A percentile compares a stretch with the other conserved stretches of the same genome.
Conservation (phyloP, 768 basidiomycete genomes). For the Leccinum fibrillosum region DNA sequence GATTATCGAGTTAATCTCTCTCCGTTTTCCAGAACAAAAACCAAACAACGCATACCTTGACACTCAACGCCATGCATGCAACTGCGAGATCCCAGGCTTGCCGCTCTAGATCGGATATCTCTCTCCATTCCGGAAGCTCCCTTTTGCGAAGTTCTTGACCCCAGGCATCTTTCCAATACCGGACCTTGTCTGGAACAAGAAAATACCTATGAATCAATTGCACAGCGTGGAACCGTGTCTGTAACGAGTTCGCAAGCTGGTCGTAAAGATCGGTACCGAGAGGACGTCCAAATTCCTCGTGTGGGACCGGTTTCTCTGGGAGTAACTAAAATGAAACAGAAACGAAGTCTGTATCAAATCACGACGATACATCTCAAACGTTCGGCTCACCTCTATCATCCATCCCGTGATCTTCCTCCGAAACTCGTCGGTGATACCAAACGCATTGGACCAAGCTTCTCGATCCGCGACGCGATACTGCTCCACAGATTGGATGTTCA, state of each 20-base stretch:
- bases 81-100: conserved; percentile 58
- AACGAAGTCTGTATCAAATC: background rate
- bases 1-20: background rate
- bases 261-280: conserved; percentile 37
- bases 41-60: conserved; percentile 44
- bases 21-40: background rate
- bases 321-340: conserved; percentile 1
- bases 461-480: background rate
- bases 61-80: conserved; percentile 55
- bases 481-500: background rate
- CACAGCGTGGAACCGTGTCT: conserved; percentile 65
- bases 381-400: conserved; percentile 41
- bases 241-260: conserved; percentile 49
- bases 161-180: conserved; percentile 10
- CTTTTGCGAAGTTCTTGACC: background rate
- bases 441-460: conserved; percentile 15
- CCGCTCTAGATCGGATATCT: conserved; percentile 19
- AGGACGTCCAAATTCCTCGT: background rate
- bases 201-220: conserved; percentile 61
- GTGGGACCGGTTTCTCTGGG: conserved; percentile 1
- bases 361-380: background rate
- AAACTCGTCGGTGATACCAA: conserved; percentile 34
- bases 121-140: background rate
- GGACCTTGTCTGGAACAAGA: conserved; percentile 30
- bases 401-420: conserved; percentile 39